Base-by-base conservation (phyloP, 805 yeast genomes). In the Peterozyma xylosa region DNA sequence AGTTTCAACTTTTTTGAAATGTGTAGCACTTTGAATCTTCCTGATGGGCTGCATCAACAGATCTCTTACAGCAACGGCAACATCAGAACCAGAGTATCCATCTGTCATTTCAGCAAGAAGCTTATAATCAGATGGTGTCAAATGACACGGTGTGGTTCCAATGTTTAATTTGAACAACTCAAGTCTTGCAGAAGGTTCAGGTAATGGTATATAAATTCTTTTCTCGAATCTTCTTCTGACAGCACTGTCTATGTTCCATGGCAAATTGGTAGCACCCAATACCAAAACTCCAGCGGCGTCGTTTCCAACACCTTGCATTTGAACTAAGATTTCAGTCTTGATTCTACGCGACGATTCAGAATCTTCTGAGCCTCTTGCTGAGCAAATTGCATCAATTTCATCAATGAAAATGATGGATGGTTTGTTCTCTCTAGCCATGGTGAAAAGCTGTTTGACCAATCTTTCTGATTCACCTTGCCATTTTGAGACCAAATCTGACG, bases 391-490 rank as follows among this genome's bases (percentile, higher is more conserved):
- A 65, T 93, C 99, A 33, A 93, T 97, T 64, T 93, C 99, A 67
- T 93, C 99, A 44, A 93, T 93, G 63, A 93, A 93, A 41, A 93
- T 93, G 53, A 93, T 95, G 0, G 96, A 80, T 1, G 99, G 99
- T 58, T 87, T 90, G 58, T 83, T 86, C 62, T 93, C 99, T 51
- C 99, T 74, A 5, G 99, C 99, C 96, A 91, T 87, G 32, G 83
- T 76, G 64, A 93, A 93, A 50, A 93, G 72, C 59, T 93, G 97
- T 62, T 91, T 93, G 27, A 93, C 98, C 45, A 93, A 76, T 63
- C 98, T 80, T 64, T 93, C 99, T 21, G 95, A 82, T 63, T 93
- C 99, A 55, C 99, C 99, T 97, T 91, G 91, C 99, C 99, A 93
- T 63, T 93, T 93, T 52, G 95, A 84, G 3, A 93, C 98, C 55